These are phyloP conservation scores for Fusarium tupiense DNA, from an alignment of 2,329 filamentous ascomycete species.

Conservation along the genomic window DNA sequence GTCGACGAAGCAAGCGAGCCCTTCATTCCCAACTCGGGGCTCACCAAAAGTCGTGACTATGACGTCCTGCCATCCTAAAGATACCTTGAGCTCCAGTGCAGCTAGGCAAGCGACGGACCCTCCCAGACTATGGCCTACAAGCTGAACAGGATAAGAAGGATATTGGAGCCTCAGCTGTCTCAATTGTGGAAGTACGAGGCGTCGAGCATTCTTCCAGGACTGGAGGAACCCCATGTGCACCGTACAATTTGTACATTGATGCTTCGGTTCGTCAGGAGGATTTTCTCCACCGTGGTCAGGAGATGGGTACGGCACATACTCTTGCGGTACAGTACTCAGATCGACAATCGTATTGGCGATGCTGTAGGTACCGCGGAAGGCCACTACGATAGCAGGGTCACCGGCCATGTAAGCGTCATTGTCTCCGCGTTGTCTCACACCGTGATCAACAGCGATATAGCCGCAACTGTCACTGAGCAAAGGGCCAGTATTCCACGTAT, in stretches of 20 bases:
- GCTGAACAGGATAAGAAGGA: slow-evolving; percentile 76
- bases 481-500: slow-evolving; percentile 89
- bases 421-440: slow-evolving; percentile 32
- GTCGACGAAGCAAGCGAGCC: slow-evolving; percentile 66
- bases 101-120: slow-evolving; percentile 92
- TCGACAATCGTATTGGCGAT: slow-evolving; percentile 91
- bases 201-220: slow-evolving; percentile 82
- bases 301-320: slow-evolving; percentile 87
- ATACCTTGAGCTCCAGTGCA: slow-evolving; percentile 77
- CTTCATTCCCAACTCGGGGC: slow-evolving; percentile 72
- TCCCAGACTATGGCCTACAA: slow-evolving; percentile 92
- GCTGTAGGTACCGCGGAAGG: slow-evolving; percentile 95
- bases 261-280: slow-evolving; percentile 50
- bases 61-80: slow-evolving; percentile 78
- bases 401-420: slow-evolving; percentile 8
- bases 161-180: slow-evolving; percentile 66
- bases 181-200: slow-evolving; percentile 74
- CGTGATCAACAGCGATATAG: slow-evolving; percentile 89
- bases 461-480: slow-evolving; percentile 91
- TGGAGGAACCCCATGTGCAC: slow-evolving; percentile 91
- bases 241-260: slow-evolving; percentile 84
- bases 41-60: slow-evolving; percentile 92
- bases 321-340: slow-evolving; percentile 86
- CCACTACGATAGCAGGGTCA: slow-evolving; percentile 74
- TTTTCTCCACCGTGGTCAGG: slow-evolving; percentile 54